Base-by-base conservation (phyloP, 768 basidiomycete species). In the Lactarius sp. region DNA sequence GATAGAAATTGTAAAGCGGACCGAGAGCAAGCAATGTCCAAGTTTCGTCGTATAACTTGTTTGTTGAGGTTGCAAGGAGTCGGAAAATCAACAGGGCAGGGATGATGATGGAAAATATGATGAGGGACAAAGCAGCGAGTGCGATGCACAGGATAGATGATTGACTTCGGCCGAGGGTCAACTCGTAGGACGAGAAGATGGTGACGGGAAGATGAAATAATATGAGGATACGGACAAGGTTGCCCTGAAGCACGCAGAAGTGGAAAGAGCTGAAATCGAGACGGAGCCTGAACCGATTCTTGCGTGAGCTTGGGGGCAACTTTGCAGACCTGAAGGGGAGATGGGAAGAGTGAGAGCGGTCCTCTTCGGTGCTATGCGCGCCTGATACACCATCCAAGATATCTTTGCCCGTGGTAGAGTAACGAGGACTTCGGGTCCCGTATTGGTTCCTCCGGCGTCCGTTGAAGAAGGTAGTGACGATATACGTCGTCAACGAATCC, bases 121-220 rank as follows among this genome's bases (percentile, higher is more conserved):
- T 78, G 70, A 98, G 93, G 0, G 91, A 86, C 54, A 98, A 70
- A 6, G 82, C 90, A 6, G 93, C 94, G 47, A 98, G 85, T 22
- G 85, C 85, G 56, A 89, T 81, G 31, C 90, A 86, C 4, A 83
- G 76, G 31, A 82, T 69, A 2, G 85, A 81, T 0, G 84, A 81
- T 2, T 79, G 74, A 3, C 78, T 72, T 7, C 77, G 77, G 18
- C 82, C 79, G 37, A 85, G 74, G 12, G 85, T 83, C 81, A 94
- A 87, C 71, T 94, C 87, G 74, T 93, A 98, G 65, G 84, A 86
- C 3, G 94, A 91, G 75, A 96, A 96, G 56, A 93, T 83, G 41
- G 94, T 96, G 62, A 98, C 82, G 7, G 96, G 96, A 20, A 98
- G 84, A 75, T 99, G 96, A 77, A 99, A 98, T 39, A 95, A 78